Evolutionary conservation across 768 basidiomycete species (phyloP), one percentile per base, ranked within the genome.

Genomic region (Boletus vinaceobasis): DNA sequence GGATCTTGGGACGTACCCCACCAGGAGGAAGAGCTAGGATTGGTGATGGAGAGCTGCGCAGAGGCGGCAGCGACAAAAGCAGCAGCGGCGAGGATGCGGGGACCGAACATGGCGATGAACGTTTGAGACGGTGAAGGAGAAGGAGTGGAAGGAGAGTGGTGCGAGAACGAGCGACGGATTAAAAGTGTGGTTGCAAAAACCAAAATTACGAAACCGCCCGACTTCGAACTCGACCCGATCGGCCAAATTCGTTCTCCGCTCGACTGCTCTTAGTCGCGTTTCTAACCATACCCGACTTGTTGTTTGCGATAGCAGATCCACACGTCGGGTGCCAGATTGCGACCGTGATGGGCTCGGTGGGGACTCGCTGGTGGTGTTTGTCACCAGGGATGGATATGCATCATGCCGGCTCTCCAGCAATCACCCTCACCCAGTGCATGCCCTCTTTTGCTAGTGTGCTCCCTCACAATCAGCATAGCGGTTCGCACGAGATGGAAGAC

Each of bases 1-100:
- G 32, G n/a, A 48, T 50, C 23, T 33, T 29, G 1, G 26, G 14
- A 77, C 82, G 47, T 55, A 87, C 85, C 80, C 85, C 85, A 87
- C 85, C 85, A 87, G 8, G 71, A 63, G 59, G 70, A 48, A 2
- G 74, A 39, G 32, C 74, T 71, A 2, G 85, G 85, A 39, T 66
- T 61, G 43, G 75, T 69, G 72, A 87, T 71, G 38, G 60, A 32
- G 53, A 84, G 70, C 57, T 76, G 69, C 8, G 57, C 65, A 57
- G 70, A 65, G 39, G 71, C 75, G 39, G 73, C 65, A 48, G 73
- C 65, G 49, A 67, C 61, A 52, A 80, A 61, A 58, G 79, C 72
- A 50, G 74, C 71, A 55, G 75, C 60, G 31, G 74, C 59, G 57
- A 73, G 56, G 53, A 72, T 63, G 57, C 73, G 57, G 48, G 63